Percentiles rank a stretch among this genome's conserved stretches.
phyloP scores from a whole-genome alignment of 2,329 filamentous ascomycete species.

The Paecilomyces variotii region DNA sequence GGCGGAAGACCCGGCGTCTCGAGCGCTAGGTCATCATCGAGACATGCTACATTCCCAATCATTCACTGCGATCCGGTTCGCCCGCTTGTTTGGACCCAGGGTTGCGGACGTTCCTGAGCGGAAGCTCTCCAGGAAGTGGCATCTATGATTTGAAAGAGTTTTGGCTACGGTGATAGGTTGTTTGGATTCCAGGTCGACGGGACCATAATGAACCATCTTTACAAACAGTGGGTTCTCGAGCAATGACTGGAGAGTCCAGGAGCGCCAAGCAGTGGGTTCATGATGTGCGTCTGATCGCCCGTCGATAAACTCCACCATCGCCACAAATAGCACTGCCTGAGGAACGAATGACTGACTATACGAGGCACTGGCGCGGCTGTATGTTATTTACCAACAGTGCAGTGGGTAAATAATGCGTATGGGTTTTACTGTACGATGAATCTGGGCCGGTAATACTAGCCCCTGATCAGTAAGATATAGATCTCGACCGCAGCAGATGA shows the following conservation, averaged over 20 bases:
- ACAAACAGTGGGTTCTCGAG: neutral
- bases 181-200: neutral
- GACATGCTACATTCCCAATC: neutral
- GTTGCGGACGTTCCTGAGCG: neutral
- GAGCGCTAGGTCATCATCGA: neutral
- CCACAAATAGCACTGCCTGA: neutral
- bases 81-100: neutral
- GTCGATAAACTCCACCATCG: constrained; percentile 1
- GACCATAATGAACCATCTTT: neutral
- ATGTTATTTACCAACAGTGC: neutral
- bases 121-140: neutral
- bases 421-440: neutral
- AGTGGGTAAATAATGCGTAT: neutral
- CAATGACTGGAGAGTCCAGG: neutral
- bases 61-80: neutral
- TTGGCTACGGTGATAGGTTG: neutral
- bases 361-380: neutral
- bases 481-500: neutral
- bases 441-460: neutral
- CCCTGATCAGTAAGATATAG: neutral
- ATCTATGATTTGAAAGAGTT: neutral
- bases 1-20: neutral
- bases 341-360: neutral
- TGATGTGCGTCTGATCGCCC: constrained; percentile 17
- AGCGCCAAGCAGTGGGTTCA: constrained; percentile 1